A percentile compares a stretch with the other conserved stretches of the same genome.
Conservation (phyloP, 371 early-diverging fungal genomes). For the Rhizopus delemar region DNA sequence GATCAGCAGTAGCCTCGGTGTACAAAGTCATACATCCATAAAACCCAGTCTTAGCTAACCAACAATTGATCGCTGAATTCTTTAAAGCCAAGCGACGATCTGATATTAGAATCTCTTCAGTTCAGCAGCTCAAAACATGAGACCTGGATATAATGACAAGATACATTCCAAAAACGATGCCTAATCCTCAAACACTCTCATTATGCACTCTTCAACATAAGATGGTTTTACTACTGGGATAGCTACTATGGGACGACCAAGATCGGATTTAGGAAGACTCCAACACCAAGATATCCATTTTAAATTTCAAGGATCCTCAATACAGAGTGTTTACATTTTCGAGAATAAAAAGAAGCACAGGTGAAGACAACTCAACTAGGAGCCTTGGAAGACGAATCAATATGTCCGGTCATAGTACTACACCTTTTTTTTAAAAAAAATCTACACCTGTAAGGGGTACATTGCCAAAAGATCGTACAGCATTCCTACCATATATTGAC, state of each 20-base stretch:
- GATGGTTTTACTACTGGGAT: not conserved
- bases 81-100: not conserved
- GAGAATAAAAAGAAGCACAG: too few species aligned
- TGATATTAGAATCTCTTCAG: not conserved
- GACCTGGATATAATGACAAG: not conserved
- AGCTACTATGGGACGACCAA: slow-evolving; percentile 13
- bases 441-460: too few species aligned
- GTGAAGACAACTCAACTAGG: too few species aligned
- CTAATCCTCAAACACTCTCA: not conserved
- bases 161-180: not conserved
- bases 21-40: not conserved
- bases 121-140: slow-evolving; percentile 5
- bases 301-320: too few species aligned
- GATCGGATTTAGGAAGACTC: slow-evolving; percentile 8
- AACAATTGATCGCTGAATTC: not conserved
- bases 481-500: too few species aligned
- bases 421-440: too few species aligned
- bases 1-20: slow-evolving; percentile 8
- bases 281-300: slow-evolving; percentile 6
- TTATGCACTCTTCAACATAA: not conserved
- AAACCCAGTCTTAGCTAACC: slow-evolving; percentile 1
- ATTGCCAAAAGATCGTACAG: too few species aligned
- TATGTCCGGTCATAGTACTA: too few species aligned
- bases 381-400: too few species aligned
- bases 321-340: too few species aligned